A percentile compares a stretch with the other conserved stretches of the same genome.
Evolutionary conservation across 768 basidiomycete species (phyloP).

Genomic region (Auriculariales sp.): DNA sequence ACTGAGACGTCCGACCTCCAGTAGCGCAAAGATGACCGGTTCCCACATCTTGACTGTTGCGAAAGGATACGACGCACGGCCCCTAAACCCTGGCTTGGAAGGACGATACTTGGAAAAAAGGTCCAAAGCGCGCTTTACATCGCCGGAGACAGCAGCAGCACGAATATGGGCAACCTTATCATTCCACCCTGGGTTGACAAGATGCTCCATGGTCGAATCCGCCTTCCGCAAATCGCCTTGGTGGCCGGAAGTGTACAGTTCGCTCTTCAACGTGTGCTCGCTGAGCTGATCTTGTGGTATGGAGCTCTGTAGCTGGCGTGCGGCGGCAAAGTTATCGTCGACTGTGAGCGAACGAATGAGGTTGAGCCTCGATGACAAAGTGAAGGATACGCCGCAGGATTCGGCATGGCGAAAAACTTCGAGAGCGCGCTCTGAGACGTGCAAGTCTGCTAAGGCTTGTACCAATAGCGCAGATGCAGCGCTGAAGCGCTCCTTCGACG

Average conservation of each 20-base stretch:
- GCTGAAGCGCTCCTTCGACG: background rate
- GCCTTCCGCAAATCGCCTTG: constrained; percentile 34
- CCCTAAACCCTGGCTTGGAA: constrained; percentile 13
- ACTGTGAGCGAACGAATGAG: background rate
- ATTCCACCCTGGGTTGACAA: constrained; percentile 12
- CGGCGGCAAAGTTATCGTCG: background rate
- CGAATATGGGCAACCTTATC: constrained; percentile 38
- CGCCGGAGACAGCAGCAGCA: constrained; percentile 34
- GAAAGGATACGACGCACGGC: constrained; percentile 21
- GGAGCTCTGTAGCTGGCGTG: background rate
- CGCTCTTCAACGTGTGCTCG: constrained; percentile 14
- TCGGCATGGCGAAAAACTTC: background rate
- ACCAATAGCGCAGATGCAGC: background rate
- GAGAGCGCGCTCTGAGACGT: background rate
- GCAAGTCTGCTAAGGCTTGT: background rate
- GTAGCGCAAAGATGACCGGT: constrained; percentile 38
- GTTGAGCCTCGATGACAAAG: background rate
- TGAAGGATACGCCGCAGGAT: background rate
- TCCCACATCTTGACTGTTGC: constrained; percentile 33
- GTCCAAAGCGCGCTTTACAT: constrained; percentile 23
- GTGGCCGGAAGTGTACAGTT: constrained; percentile 37
- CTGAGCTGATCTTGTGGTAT: constrained; percentile 1
- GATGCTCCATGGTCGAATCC: constrained; percentile 25
- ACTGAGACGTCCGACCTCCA: constrained; percentile 20
- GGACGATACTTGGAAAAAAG: constrained; percentile 47